Conservation (phyloP, 208 protist genomes). For the Tritrichomonas musculus region DNA sequence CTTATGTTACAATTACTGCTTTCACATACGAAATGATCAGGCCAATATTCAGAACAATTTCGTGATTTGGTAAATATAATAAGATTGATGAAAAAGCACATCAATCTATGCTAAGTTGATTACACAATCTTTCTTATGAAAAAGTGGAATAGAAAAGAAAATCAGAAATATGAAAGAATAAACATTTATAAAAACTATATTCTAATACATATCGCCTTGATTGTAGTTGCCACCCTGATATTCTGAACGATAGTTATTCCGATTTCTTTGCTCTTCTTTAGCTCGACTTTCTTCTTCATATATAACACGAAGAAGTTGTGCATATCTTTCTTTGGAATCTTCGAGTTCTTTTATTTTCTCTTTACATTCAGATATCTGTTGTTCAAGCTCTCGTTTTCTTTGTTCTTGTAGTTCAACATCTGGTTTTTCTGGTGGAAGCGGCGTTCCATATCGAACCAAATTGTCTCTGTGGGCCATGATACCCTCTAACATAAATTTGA, state of each 20-base stretch:
- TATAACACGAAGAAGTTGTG: not conserved
- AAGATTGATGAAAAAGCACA: too few relatives aligned
- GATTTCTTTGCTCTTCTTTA: conserved; percentile 10
- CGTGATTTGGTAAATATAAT: too few relatives aligned
- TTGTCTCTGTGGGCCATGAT: not conserved
- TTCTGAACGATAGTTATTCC: not conserved
- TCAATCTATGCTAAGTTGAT: too few relatives aligned
- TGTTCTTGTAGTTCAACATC: not conserved
- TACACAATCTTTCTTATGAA: too few relatives aligned
- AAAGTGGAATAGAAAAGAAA: too few relatives aligned
- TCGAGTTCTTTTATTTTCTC: conserved; percentile 1
- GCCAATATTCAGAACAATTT: too few relatives aligned
- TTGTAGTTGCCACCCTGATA: too few relatives aligned
- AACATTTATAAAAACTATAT: too few relatives aligned
- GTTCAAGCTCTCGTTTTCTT: not conserved
- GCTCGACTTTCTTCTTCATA: not conserved
- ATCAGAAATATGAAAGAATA: too few relatives aligned
- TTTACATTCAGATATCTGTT: not conserved
- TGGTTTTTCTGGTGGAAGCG: not conserved
- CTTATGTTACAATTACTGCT: too few relatives aligned
- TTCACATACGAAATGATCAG: too few relatives aligned
- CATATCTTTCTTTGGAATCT: conserved; percentile 20
- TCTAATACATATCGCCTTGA: too few relatives aligned
- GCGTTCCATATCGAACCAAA: not conserved
- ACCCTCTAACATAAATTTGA: not conserved